Percentiles rank a stretch among this genome's conserved stretches.
These are phyloP conservation scores for Mortierella sp. DNA, from an alignment of 371 early-diverging fungal genomes.

Conservation along the genomic window DNA sequence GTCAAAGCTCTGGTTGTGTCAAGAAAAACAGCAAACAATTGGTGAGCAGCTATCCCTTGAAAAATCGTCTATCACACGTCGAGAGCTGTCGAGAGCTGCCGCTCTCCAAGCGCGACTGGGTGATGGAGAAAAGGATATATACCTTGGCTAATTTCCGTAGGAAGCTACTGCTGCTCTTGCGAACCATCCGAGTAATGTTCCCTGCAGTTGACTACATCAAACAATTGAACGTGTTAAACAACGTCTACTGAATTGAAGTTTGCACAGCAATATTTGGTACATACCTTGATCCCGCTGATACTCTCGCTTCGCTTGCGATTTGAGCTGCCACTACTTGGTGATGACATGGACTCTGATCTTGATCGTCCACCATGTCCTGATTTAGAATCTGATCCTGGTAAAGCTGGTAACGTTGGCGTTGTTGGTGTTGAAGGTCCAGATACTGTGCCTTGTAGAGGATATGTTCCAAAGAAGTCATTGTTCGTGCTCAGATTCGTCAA, in stretches of 20 bases:
- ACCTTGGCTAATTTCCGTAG: constrained; percentile 39
- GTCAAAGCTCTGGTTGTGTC: constrained; percentile 33
- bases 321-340: constrained; percentile 17
- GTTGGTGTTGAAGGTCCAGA: constrained; percentile 8
- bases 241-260: neutral
- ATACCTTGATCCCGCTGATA: constrained; percentile 45
- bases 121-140: neutral
- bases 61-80: too few relatives aligned
- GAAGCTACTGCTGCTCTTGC: constrained; percentile 46
- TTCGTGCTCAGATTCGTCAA: constrained; percentile 16
- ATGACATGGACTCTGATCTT: neutral
- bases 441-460: constrained; percentile 3
- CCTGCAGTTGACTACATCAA: constrained; percentile 36
- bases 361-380: neutral
- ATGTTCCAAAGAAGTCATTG: constrained; percentile 17
- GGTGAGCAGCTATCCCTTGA: neutral
- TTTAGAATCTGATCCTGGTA: too few relatives aligned
- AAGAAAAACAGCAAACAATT: constrained; percentile 1
- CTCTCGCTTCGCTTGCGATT: constrained; percentile 50
- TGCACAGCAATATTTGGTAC: neutral
- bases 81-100: too few relatives aligned
- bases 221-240: neutral
- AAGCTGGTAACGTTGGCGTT: neutral
- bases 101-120: neutral
- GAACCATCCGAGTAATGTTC: constrained; percentile 37